These are phyloP conservation scores for Monosporascus sp. DNA, from an alignment of 2,329 filamentous ascomycete species.

Conservation along the genomic window DNA sequence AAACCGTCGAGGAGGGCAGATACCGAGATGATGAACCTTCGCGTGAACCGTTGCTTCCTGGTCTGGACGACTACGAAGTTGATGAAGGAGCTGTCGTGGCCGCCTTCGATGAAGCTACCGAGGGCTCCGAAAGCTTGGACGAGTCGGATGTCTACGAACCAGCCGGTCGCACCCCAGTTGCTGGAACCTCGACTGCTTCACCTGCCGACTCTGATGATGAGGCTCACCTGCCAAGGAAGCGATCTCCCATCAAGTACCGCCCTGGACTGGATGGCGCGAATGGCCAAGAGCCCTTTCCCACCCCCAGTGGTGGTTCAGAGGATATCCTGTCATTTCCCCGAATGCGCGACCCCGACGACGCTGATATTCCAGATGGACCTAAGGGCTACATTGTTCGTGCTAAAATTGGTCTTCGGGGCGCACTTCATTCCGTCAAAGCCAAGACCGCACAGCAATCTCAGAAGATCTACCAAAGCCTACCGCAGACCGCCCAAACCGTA, in stretches of 20 bases:
- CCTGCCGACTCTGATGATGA: slow-evolving; percentile 45
- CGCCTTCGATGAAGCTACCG: slow-evolving; percentile 1
- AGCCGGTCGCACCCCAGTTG: slow-evolving; percentile 50
- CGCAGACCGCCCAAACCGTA: slow-evolving; percentile 32
- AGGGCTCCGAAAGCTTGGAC: slow-evolving; percentile 28
- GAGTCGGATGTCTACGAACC: slow-evolving; percentile 48
- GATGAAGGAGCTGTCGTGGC: slow-evolving; percentile 20
- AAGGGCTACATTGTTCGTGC: slow-evolving; percentile 35
- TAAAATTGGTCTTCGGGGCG: slow-evolving; percentile 26
- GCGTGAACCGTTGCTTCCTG: slow-evolving; percentile 39
- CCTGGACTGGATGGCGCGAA: slow-evolving; percentile 15
- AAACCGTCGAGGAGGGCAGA: slow-evolving; percentile 52
- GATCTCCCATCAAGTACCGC: slow-evolving; percentile 26
- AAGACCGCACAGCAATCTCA: slow-evolving; percentile 9
- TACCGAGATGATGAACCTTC: slow-evolving; percentile 47
- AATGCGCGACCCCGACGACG: slow-evolving; percentile 39
- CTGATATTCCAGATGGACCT: slow-evolving; percentile 34
- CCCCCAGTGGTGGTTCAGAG: slow-evolving; percentile 37
- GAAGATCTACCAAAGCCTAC: slow-evolving; percentile 32
- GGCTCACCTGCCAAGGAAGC: slow-evolving; percentile 17
- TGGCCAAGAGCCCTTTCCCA: slow-evolving; percentile 18
- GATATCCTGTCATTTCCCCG: slow-evolving; percentile 60
- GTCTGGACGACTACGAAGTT: slow-evolving; percentile 33
- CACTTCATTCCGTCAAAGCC: slow-evolving; percentile 17
- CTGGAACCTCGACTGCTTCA: slow-evolving; percentile 43